phyloP scores from a whole-genome alignment of 192 early-diverging fungal genomes.

The Entomortierella lignicola region DNA sequence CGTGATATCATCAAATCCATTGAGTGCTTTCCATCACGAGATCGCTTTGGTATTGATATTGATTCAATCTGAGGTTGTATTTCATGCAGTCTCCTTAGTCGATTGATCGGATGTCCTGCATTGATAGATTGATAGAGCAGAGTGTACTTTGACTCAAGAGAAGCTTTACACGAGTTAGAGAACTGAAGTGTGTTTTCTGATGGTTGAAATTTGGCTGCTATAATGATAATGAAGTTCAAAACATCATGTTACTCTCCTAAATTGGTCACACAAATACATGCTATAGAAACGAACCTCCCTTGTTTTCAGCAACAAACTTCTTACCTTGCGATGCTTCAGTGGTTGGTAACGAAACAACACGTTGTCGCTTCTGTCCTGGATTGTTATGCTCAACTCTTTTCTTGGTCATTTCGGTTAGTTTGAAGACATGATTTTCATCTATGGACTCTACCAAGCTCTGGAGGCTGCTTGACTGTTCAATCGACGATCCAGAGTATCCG shows the following conservation, averaged over 20 bases:
- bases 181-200: constrained; percentile 44
- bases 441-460: constrained; percentile 51
- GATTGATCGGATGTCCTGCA: constrained; percentile 37
- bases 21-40: constrained; percentile 22
- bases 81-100: constrained; percentile 21
- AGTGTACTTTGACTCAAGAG: constrained; percentile 29
- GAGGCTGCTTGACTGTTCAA: constrained; percentile 45
- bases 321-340: constrained; percentile 27
- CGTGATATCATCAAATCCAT: constrained; percentile 13
- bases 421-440: constrained; percentile 48
- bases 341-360: constrained; percentile 39
- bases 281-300: background rate
- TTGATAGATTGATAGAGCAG: constrained; percentile 40
- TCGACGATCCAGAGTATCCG: constrained; percentile 1
- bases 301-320: background rate
- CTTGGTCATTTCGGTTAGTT: constrained; percentile 53
- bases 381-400: constrained; percentile 50
- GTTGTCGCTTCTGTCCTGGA: constrained; percentile 42
- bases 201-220: constrained; percentile 27
- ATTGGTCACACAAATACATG: background rate
- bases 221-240: background rate
- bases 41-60: constrained; percentile 6
- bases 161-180: constrained; percentile 37
- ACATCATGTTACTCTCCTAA: too few species aligned
- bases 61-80: constrained; percentile 27